phyloP scores from a whole-genome alignment of 768 basidiomycete genomes.

The Tephrocybe sp. region DNA sequence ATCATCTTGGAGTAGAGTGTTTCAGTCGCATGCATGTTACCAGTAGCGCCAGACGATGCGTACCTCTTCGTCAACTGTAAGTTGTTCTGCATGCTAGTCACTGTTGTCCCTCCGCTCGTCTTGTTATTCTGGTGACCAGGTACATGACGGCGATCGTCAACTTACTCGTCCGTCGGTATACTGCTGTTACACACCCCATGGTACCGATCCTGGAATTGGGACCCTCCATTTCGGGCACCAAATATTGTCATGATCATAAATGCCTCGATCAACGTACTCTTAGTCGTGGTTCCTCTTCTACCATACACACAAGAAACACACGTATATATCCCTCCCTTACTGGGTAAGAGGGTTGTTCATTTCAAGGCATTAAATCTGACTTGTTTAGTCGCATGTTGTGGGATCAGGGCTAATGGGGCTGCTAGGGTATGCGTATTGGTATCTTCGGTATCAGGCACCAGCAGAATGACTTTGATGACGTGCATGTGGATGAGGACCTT shows the following conservation, averaged over 20 bases:
- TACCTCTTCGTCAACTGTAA: conserved; percentile 67
- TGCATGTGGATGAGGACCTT: not conserved
- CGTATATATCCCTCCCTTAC: conserved; percentile 63
- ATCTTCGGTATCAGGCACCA: conserved; percentile 48
- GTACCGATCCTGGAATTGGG: conserved; percentile 47
- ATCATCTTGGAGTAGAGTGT: conserved; percentile 62
- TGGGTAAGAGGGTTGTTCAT: conserved; percentile 45
- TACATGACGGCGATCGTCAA: conserved; percentile 61
- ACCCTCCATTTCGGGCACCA: conserved; percentile 62
- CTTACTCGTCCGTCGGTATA: conserved; percentile 54
- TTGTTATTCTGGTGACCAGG: conserved; percentile 21
- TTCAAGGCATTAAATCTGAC: conserved; percentile 17
- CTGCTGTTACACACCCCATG: conserved; percentile 52
- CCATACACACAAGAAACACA: conserved; percentile 53
- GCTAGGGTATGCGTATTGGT: conserved; percentile 56
- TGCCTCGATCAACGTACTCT: conserved; percentile 64
- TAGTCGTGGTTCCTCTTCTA: conserved; percentile 57
- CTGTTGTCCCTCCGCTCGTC: not conserved
- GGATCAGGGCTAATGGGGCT: conserved; percentile 42
- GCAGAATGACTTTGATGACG: not conserved
- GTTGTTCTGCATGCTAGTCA: conserved; percentile 23
- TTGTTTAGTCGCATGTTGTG: conserved; percentile 39
- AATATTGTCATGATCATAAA: conserved; percentile 48
- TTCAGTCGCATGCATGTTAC: conserved; percentile 50
- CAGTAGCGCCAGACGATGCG: conserved; percentile 67